These are phyloP conservation scores for Solanum hybrid DNA, from an alignment of 305 asterid species.

Conservation along the genomic window DNA sequence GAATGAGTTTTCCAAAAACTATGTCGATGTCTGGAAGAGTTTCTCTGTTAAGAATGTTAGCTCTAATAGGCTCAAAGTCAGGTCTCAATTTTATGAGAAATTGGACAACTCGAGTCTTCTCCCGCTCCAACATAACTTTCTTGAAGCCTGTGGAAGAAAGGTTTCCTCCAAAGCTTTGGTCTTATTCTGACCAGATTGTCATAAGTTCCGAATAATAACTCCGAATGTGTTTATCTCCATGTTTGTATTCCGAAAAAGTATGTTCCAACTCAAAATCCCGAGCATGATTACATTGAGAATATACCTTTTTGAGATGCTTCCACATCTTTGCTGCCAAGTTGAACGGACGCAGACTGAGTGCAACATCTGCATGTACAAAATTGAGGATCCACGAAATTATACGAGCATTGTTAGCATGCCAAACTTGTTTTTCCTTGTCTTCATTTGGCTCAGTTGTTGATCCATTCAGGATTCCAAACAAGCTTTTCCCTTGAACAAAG, in stretches of 20 bases:
- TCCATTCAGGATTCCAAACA: background rate
- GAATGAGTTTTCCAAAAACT: background rate
- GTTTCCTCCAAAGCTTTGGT: background rate
- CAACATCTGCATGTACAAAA: background rate
- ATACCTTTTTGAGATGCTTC: background rate
- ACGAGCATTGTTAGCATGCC: background rate
- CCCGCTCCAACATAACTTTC: background rate
- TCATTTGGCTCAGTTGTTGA: background rate
- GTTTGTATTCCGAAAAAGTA: background rate
- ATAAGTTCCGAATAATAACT: background rate
- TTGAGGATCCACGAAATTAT: background rate
- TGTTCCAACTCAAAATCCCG: background rate
- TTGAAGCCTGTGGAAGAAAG: background rate
- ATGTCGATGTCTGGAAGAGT: background rate
- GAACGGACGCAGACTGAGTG: background rate
- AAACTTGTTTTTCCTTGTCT: background rate
- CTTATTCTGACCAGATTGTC: background rate
- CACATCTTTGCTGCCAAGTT: background rate
- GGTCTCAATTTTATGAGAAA: background rate
- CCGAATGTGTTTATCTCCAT: background rate
- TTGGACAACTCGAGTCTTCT: background rate
- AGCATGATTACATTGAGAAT: background rate
- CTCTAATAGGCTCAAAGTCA: background rate
- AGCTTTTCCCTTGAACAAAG: background rate
- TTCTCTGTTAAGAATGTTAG: background rate